phyloP scores from a whole-genome alignment of 352 stramenopile genomes.

The Pythium brachiatum region DNA sequence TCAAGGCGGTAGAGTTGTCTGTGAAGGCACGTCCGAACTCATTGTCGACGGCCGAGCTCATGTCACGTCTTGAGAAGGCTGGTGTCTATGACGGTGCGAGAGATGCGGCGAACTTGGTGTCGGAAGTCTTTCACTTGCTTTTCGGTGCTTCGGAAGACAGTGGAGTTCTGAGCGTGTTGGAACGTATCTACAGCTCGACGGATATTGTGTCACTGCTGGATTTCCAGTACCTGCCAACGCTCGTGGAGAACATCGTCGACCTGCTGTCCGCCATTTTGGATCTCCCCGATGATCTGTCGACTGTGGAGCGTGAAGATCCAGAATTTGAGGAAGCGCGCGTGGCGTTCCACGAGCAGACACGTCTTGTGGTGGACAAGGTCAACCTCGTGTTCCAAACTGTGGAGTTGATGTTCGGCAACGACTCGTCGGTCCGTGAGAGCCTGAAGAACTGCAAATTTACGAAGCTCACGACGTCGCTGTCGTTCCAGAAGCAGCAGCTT shows the following conservation, averaged over 20 bases:
- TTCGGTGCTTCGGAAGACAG: conserved; percentile 55
- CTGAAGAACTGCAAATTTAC: conserved; percentile 64
- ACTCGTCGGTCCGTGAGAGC: conserved; percentile 41
- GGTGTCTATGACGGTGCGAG: conserved; percentile 58
- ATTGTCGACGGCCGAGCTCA: conserved; percentile 44
- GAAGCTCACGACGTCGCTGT: conserved; percentile 46
- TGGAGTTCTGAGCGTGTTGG: conserved; percentile 49
- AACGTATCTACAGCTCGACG: conserved; percentile 56
- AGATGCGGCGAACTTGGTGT: conserved; percentile 54
- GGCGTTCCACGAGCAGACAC: conserved; percentile 69
- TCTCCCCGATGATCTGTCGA: conserved; percentile 68
- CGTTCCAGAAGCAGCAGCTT: conserved; percentile 71
- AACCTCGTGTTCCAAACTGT: conserved; percentile 42
- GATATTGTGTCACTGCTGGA: conserved; percentile 63
- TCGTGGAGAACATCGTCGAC: conserved; percentile 71
- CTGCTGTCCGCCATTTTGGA: conserved; percentile 74
- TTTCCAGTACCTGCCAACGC: conserved; percentile 49
- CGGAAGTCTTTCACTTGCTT: conserved; percentile 68
- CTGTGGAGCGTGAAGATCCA: conserved; percentile 39
- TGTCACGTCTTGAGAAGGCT: conserved; percentile 61
- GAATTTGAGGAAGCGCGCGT: conserved; percentile 46
- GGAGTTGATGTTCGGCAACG: conserved; percentile 53
- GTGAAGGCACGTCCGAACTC: conserved; percentile 48
- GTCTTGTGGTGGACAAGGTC: conserved; percentile 56
- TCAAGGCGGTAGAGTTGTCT: conserved; percentile 60